These are phyloP conservation scores for Fremontodendron californicum DNA, from an alignment of 345 rosid genomes.

Conservation along the genomic window DNA sequence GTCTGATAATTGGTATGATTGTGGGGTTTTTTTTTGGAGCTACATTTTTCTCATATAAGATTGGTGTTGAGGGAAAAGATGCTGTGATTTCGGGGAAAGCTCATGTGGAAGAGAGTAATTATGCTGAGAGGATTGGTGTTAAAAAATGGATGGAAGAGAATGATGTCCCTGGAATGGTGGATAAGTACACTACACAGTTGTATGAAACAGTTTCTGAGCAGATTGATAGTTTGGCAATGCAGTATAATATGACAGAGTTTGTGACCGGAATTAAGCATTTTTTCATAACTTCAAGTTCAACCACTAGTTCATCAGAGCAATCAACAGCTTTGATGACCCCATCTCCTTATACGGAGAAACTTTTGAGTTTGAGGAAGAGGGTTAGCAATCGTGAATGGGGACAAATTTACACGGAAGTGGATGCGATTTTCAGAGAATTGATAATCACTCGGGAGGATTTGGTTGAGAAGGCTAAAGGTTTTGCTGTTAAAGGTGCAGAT, in stretches of 20 bases:
- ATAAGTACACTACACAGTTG: slow-evolving; percentile 58
- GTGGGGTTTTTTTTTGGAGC: slow-evolving; percentile 60
- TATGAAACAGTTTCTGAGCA: slow-evolving; percentile 73
- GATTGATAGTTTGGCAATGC: slow-evolving; percentile 78
- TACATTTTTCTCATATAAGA: slow-evolving; percentile 83
- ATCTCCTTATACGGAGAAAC: slow-evolving; percentile 69
- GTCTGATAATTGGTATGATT: slow-evolving; percentile 81
- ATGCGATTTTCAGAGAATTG: slow-evolving; percentile 70
- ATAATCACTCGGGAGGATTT: slow-evolving; percentile 76
- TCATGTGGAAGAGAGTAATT: slow-evolving; percentile 81
- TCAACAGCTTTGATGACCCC: slow-evolving; percentile 52
- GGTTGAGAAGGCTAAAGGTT: slow-evolving; percentile 76
- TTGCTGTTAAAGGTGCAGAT: slow-evolving; percentile 74
- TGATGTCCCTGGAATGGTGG: slow-evolving; percentile 86
- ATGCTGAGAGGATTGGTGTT: slow-evolving; percentile 79
- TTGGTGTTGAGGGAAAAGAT: slow-evolving; percentile 90
- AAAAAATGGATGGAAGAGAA: slow-evolving; percentile 95
- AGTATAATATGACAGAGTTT: slow-evolving; percentile 88
- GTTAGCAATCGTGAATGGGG: slow-evolving; percentile 66
- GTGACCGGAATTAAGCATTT: slow-evolving; percentile 89
- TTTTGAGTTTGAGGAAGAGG: slow-evolving; percentile 58
- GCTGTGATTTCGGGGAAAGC: slow-evolving; percentile 74
- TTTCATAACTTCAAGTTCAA: slow-evolving; percentile 46
- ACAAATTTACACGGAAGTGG: slow-evolving; percentile 65
- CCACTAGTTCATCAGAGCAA: slow-evolving; percentile 41